phyloP scores from a whole-genome alignment of 495 filamentous ascomycete genomes.

The Immersiella caudata region DNA sequence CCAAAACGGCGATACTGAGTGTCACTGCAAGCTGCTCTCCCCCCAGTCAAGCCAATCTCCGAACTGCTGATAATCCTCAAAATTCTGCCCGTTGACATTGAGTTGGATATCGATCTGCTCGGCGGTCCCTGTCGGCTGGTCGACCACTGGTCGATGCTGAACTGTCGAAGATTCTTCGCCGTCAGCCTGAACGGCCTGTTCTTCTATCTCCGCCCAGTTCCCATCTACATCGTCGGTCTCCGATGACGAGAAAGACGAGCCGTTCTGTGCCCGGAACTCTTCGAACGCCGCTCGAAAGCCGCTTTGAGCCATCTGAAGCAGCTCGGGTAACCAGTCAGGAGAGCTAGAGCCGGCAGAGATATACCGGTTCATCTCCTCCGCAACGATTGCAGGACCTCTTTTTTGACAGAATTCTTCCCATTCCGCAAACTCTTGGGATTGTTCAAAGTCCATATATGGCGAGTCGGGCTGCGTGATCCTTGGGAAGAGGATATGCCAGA shows the following conservation, averaged over 20 bases:
- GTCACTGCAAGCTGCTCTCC: too few relatives aligned
- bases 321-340: not conserved
- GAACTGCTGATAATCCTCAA: too few relatives aligned
- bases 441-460: constrained; percentile 3
- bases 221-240: not conserved
- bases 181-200: too few relatives aligned
- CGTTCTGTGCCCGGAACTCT: not conserved
- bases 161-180: too few relatives aligned
- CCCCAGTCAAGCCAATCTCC: too few relatives aligned
- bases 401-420: too few relatives aligned
- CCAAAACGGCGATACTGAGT: too few relatives aligned
- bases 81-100: too few relatives aligned
- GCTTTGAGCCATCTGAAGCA: not conserved
- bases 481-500: constrained; percentile 10
- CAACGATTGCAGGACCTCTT: too few relatives aligned
- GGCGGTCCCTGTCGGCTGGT: too few relatives aligned
- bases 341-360: not conserved
- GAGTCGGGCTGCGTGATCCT: not conserved
- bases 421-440: not conserved
- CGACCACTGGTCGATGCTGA: too few relatives aligned
- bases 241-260: not conserved
- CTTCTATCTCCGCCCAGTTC: not conserved
- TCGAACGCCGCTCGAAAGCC: not conserved
- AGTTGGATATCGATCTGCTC: too few relatives aligned
- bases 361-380: not conserved